phyloP scores from a whole-genome alignment of 2,329 filamentous ascomycete genomes.

The Acephala macrosclerotiorum region DNA sequence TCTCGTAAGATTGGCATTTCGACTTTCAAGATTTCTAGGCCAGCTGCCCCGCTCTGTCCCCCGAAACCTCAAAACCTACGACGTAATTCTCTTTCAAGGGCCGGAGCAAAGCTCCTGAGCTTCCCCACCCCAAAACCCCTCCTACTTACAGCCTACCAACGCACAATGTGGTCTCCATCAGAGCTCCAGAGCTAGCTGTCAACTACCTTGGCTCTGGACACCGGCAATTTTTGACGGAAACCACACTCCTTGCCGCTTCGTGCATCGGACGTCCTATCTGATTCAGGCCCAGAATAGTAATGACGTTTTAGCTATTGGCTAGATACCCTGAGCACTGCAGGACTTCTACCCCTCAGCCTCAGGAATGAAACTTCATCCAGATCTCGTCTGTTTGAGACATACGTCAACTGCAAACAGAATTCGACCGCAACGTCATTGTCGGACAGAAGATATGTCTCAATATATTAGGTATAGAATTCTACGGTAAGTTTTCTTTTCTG shows the following conservation, averaged over 20 bases:
- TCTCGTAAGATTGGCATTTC: background rate
- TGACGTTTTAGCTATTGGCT: background rate
- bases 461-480: background rate
- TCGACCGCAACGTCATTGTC: background rate
- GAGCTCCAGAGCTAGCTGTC: background rate
- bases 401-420: background rate
- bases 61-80: background rate
- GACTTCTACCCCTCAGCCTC: background rate
- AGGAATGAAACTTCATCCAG: background rate
- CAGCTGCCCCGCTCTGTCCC: background rate
- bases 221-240: background rate
- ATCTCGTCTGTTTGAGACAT: background rate
- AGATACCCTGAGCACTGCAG: background rate
- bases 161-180: background rate
- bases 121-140: background rate
- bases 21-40: background rate
- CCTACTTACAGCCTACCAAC: background rate
- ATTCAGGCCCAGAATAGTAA: background rate
- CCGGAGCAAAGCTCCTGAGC: slow-evolving; percentile 3
- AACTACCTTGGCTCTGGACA: background rate
- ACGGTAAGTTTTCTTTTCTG: background rate
- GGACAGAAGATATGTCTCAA: background rate
- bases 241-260: background rate
- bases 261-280: background rate
- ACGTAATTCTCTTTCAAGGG: background rate